A percentile compares a stretch with the other conserved stretches of the same genome.
These are phyloP conservation scores for Parsonsia alboflavescens DNA, from an alignment of 257 asterid species.

Conservation along the genomic window DNA sequence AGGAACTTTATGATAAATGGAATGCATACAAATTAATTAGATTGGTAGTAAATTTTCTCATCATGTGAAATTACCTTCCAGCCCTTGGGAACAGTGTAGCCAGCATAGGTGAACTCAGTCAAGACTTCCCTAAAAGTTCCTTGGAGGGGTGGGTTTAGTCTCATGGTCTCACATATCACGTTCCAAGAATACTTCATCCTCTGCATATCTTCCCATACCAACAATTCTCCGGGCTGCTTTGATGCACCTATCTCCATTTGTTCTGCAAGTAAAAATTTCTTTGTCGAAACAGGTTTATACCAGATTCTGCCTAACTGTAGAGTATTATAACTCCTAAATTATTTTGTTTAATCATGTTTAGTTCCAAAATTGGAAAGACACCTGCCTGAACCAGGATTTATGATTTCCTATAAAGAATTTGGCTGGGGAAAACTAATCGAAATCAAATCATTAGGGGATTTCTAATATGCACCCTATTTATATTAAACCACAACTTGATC, in stretches of 20 bases:
- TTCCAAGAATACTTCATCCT: conserved; percentile 74
- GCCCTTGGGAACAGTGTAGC: conserved; percentile 72
- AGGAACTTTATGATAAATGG: neutral
- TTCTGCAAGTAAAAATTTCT: conserved; percentile 26
- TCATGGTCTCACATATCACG: conserved; percentile 63
- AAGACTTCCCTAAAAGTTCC: conserved; percentile 65
- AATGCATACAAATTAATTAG: too few species aligned
- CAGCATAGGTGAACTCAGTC: conserved; percentile 56
- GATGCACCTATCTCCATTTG: conserved; percentile 50
- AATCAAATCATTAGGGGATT: too few species aligned
- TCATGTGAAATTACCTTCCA: conserved; percentile 52
- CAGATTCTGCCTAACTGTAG: too few species aligned
- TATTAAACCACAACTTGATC: too few species aligned
- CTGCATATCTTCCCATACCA: conserved; percentile 64
- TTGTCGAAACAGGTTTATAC: neutral
- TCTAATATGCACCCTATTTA: too few species aligned
- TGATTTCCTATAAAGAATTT: too few species aligned
- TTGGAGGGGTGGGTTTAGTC: conserved; percentile 68
- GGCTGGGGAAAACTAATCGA: too few species aligned
- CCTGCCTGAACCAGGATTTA: too few species aligned
- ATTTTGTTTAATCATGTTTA: too few species aligned
- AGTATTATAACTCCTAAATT: neutral
- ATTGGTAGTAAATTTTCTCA: too few species aligned
- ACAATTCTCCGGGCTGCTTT: conserved; percentile 43
- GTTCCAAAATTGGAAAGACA: too few species aligned